Conservation (phyloP, 1,284 basidiomycete genomes). For the Neonothopanus nambi region DNA sequence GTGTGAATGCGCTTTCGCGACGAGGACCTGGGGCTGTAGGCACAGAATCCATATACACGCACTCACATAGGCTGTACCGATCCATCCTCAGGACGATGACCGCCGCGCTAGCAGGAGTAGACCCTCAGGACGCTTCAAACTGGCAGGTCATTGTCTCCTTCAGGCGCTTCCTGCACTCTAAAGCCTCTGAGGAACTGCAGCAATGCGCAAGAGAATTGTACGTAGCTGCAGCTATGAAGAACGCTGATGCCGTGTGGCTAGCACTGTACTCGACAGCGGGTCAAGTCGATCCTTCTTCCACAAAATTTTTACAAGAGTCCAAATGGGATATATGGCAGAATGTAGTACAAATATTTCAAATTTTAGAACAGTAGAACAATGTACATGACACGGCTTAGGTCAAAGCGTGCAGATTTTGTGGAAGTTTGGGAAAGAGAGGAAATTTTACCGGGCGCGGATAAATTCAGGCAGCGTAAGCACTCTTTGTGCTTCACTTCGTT, state of each 20-base stretch:
- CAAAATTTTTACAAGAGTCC: constrained; percentile 51
- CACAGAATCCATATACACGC: constrained; percentile 71
- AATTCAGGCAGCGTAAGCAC: too few species aligned
- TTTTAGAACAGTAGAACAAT: background rate
- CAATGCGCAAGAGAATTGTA: constrained; percentile 66
- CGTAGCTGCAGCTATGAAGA: constrained; percentile 53
- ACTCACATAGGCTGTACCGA: constrained; percentile 74
- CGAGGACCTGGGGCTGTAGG: constrained; percentile 51
- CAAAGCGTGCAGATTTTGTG: too few species aligned
- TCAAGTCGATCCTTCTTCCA: constrained; percentile 35
- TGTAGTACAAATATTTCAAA: constrained; percentile 38
- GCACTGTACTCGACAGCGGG: constrained; percentile 61
- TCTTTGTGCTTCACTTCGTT: too few species aligned
- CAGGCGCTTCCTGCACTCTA: constrained; percentile 69
- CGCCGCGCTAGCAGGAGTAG: constrained; percentile 62
- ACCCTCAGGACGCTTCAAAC: constrained; percentile 63
- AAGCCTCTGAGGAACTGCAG: constrained; percentile 76
- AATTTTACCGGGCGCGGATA: too few species aligned
- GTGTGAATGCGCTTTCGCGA: constrained; percentile 61
- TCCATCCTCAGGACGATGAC: constrained; percentile 74
- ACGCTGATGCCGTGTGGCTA: constrained; percentile 84
- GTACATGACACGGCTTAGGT: too few species aligned
- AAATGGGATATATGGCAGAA: constrained; percentile 67
- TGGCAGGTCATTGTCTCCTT: constrained; percentile 82
- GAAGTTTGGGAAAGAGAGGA: too few species aligned